These are phyloP conservation scores for Nyctanthes arbortristis DNA, from an alignment of 257 asterid genomes.

Conservation along the genomic window DNA sequence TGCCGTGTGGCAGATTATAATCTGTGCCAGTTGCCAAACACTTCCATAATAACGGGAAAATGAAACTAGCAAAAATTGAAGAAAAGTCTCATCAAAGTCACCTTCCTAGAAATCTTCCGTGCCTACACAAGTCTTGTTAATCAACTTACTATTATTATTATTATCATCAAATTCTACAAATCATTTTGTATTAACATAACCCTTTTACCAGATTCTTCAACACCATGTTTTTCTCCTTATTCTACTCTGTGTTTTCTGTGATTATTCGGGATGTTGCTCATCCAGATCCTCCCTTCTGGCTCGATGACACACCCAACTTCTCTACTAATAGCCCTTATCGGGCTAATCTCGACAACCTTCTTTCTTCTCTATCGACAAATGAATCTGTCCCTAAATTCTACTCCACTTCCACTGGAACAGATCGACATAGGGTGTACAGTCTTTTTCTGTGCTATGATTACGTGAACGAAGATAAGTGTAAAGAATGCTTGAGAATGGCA, in stretches of 20 bases:
- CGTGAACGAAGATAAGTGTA: background rate
- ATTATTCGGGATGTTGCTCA: constrained; percentile 4
- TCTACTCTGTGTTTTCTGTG: background rate
- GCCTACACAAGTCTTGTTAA: too few relatives aligned
- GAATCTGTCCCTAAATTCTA: background rate
- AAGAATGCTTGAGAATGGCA: background rate
- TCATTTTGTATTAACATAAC: background rate
- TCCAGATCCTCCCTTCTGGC: constrained; percentile 10
- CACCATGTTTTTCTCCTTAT: constrained; percentile 10
- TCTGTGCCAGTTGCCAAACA: too few relatives aligned
- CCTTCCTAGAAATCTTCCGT: background rate
- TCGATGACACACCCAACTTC: background rate
- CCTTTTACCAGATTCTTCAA: background rate
- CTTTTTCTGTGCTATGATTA: constrained; percentile 17
- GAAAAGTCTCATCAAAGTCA: background rate
- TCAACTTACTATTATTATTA: too few relatives aligned
- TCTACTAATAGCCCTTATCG: constrained; percentile 13
- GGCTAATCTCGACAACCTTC: constrained; percentile 5
- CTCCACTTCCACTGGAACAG: constrained; percentile 1
- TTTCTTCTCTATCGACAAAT: background rate
- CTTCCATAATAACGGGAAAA: background rate
- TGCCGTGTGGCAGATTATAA: too few relatives aligned
- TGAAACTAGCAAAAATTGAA: too few relatives aligned
- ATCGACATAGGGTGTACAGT: background rate
- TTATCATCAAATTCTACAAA: too few relatives aligned